Conservation (phyloP, 768 basidiomycete genomes). For the Leccinum boreale region DNA sequence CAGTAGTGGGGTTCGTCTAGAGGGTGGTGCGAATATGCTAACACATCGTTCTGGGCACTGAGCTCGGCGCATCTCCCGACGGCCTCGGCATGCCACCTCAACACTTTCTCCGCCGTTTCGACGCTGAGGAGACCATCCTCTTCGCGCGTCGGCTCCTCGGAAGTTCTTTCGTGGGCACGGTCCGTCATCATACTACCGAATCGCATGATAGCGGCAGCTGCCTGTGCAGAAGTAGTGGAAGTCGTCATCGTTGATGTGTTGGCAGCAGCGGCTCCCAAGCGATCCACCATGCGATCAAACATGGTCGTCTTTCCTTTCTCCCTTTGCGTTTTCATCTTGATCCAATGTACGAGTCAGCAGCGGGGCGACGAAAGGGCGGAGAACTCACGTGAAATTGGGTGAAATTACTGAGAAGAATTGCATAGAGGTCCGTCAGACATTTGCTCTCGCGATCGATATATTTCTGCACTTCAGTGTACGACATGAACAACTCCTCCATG, state of each 20-base stretch:
- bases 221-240: slow-evolving; percentile 73
- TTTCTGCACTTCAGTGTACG: slow-evolving; percentile 86
- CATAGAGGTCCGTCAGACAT: slow-evolving; percentile 77
- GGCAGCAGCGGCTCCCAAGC: slow-evolving; percentile 70
- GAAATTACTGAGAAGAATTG: slow-evolving; percentile 66
- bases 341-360: slow-evolving; percentile 4
- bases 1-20: neutral
- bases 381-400: slow-evolving; percentile 80
- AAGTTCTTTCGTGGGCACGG: slow-evolving; percentile 45
- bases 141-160: slow-evolving; percentile 71
- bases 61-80: slow-evolving; percentile 93
- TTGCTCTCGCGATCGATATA: slow-evolving; percentile 92
- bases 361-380: neutral
- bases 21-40: slow-evolving; percentile 30
- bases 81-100: slow-evolving; percentile 98
- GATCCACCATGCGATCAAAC: slow-evolving; percentile 91
- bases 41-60: slow-evolving; percentile 81
- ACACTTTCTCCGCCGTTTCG: slow-evolving; percentile 81
- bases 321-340: slow-evolving; percentile 57
- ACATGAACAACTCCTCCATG: slow-evolving; percentile 94
- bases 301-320: slow-evolving; percentile 61
- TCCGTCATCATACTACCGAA: slow-evolving; percentile 76
- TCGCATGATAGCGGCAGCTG: slow-evolving; percentile 85
- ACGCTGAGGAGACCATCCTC: slow-evolving; percentile 81
- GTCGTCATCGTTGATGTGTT: slow-evolving; percentile 57